phyloP scores from a whole-genome alignment of 805 yeast genomes.

The Myxozyma sirexii region DNA sequence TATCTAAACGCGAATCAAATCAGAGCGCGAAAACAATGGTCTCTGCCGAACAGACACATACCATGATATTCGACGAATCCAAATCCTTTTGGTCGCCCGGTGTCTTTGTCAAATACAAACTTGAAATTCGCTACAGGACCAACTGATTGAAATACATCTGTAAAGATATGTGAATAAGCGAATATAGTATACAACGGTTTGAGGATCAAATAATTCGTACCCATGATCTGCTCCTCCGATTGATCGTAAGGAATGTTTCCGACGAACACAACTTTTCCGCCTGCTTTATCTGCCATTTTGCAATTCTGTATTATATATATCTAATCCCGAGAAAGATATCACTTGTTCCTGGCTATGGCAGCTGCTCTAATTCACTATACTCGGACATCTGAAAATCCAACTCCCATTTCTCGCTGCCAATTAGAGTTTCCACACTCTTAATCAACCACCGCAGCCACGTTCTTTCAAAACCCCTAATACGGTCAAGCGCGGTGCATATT shows the following conservation, averaged over 20 bases:
- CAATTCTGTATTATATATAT: too few relatives aligned
- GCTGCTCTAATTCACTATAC: too few relatives aligned
- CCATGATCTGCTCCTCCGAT: constrained; percentile 86
- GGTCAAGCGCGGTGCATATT: too few relatives aligned
- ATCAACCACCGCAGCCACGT: too few relatives aligned
- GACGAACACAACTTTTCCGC: constrained; percentile 43
- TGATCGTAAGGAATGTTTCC: constrained; percentile 92
- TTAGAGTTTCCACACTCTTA: too few relatives aligned
- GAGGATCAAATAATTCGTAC: constrained; percentile 8
- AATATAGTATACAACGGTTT: not conserved
- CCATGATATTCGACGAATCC: constrained; percentile 82
- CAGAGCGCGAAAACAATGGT: not conserved
- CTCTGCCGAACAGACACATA: not conserved
- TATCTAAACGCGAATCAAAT: constrained; percentile 43
- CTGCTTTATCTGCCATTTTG: constrained; percentile 21
- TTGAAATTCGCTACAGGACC: constrained; percentile 82
- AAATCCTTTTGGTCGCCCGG: constrained; percentile 89
- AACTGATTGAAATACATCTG: constrained; percentile 76
- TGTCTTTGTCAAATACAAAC: constrained; percentile 80
- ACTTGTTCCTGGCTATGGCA: not conserved
- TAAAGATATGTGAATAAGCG: not conserved
- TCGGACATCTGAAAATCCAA: too few relatives aligned
- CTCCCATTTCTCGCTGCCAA: too few relatives aligned
- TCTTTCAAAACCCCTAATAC: too few relatives aligned
- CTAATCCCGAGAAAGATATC: not conserved